phyloP scores from a whole-genome alignment of 306 rosid species.

The Trifolium repens region DNA sequence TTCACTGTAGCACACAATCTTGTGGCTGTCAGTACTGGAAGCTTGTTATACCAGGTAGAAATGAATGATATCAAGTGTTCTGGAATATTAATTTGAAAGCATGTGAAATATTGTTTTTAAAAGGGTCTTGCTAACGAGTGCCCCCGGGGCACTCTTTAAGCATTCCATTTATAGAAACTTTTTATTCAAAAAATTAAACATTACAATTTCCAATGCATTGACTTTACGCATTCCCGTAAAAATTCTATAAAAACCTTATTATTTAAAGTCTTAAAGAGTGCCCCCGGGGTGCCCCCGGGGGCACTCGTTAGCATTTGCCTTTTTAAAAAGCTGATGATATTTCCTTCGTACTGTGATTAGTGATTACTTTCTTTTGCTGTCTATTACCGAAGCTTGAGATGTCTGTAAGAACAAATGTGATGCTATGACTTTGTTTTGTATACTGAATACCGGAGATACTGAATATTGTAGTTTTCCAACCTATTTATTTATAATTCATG shows the following conservation, averaged over 20 bases:
- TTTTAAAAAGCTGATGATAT: slow-evolving; percentile 26
- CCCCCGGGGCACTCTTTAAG: too few species aligned
- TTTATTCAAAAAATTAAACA: too few species aligned
- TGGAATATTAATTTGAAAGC: slow-evolving; percentile 34
- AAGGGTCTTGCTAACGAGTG: neutral
- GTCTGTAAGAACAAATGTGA: slow-evolving; percentile 20
- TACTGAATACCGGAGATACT: slow-evolving; percentile 9
- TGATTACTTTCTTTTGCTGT: slow-evolving; percentile 10
- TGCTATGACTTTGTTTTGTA: slow-evolving; percentile 31
- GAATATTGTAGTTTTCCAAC: slow-evolving; percentile 26
- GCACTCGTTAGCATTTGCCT: neutral
- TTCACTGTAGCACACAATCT: slow-evolving; percentile 88
- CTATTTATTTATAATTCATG: slow-evolving; percentile 25
- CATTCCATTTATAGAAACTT: too few species aligned
- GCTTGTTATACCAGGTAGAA: slow-evolving; percentile 87
- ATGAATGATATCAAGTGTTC: slow-evolving; percentile 25
- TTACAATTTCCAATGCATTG: too few species aligned
- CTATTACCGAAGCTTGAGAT: slow-evolving; percentile 17
- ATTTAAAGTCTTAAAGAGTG: too few species aligned
- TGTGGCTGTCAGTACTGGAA: slow-evolving; percentile 92
- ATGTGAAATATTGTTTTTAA: slow-evolving; percentile 19
- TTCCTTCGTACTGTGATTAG: slow-evolving; percentile 12
- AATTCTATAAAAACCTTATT: too few species aligned
- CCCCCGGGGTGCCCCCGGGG: too few species aligned
- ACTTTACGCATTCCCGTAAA: too few species aligned